These are phyloP conservation scores for Paraglomus brasilianum DNA, from an alignment of 192 early-diverging fungal genomes.

Conservation along the genomic window DNA sequence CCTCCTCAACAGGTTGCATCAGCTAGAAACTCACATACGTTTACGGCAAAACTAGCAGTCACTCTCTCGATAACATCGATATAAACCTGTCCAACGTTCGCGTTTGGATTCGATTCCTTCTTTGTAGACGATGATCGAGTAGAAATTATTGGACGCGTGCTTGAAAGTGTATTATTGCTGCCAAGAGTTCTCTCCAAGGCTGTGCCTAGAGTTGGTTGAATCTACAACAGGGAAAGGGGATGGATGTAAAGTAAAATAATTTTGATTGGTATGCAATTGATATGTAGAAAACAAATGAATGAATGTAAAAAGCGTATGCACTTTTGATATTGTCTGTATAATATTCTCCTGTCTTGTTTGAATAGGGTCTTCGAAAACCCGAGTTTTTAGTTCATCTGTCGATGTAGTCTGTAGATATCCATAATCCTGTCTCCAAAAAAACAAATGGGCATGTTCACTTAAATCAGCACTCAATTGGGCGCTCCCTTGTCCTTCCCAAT, in stretches of 20 bases:
- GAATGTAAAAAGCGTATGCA: too few species aligned
- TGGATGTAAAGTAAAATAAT: too few species aligned
- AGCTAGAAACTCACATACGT: background rate
- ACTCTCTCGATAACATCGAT: slow-evolving; percentile 27
- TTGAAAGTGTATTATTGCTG: background rate
- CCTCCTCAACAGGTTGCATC: too few species aligned
- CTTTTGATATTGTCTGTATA: slow-evolving; percentile 14
- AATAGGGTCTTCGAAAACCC: slow-evolving; percentile 27
- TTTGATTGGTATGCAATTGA: too few species aligned
- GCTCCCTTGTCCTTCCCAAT: background rate
- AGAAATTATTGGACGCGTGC: slow-evolving; percentile 5
- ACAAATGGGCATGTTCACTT: background rate
- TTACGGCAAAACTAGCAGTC: slow-evolving; percentile 11
- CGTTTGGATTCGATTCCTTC: slow-evolving; percentile 2
- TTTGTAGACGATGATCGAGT: background rate
- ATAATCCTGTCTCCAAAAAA: slow-evolving; percentile 19
- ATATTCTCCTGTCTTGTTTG: slow-evolving; percentile 11
- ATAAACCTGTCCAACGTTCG: background rate
- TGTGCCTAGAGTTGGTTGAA: too few species aligned
- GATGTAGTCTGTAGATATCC: slow-evolving; percentile 30
- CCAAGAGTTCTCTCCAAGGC: too few species aligned
- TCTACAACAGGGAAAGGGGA: too few species aligned
- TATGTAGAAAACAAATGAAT: background rate
- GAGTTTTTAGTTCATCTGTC: slow-evolving; percentile 20
- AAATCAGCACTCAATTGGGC: background rate